Conservation (phyloP, 1,284 basidiomycete genomes). For the Mycosarcoma mackinlayi region DNA sequence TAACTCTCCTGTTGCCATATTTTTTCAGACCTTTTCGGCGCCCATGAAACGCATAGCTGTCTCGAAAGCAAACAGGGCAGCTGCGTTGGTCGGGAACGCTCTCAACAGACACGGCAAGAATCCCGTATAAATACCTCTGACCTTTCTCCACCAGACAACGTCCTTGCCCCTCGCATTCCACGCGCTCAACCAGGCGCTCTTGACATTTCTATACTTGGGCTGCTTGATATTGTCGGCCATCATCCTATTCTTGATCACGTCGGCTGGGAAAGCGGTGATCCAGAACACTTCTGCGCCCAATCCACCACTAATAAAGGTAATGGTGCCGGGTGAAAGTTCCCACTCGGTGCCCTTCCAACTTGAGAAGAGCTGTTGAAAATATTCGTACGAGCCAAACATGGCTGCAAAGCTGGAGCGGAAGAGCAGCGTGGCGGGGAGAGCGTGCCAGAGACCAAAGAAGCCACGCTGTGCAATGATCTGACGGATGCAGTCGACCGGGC, state of each 20-base stretch:
- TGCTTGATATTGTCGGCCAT: slow-evolving; percentile 73
- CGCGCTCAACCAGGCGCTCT: slow-evolving; percentile 30
- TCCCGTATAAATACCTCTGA: slow-evolving; percentile 57
- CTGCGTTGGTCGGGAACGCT: slow-evolving; percentile 66
- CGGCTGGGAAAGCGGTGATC: slow-evolving; percentile 78
- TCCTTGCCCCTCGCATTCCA: slow-evolving; percentile 49
- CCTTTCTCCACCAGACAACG: slow-evolving; percentile 9
- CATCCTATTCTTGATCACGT: slow-evolving; percentile 75
- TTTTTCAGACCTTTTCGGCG: slow-evolving; percentile 46
- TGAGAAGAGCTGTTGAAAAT: slow-evolving; percentile 50
- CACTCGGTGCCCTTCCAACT: slow-evolving; percentile 39
- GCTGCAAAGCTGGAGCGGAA: slow-evolving; percentile 65
- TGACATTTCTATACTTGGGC: slow-evolving; percentile 60
- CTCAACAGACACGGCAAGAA: slow-evolving; percentile 59
- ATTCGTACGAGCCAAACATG: slow-evolving; percentile 68
- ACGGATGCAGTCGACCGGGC: slow-evolving; percentile 67
- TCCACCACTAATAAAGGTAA: slow-evolving; percentile 77
- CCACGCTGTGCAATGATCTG: slow-evolving; percentile 65
- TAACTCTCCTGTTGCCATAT: background rate
- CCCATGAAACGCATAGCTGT: slow-evolving; percentile 62
- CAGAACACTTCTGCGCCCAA: slow-evolving; percentile 68
- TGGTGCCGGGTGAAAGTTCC: slow-evolving; percentile 75
- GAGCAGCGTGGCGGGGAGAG: slow-evolving; percentile 67
- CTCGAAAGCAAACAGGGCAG: slow-evolving; percentile 63
- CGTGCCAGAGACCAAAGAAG: slow-evolving; percentile 65